Base-by-base conservation (phyloP, 176 grass and related monocot genomes). In the Tillandsia fasciculata region DNA sequence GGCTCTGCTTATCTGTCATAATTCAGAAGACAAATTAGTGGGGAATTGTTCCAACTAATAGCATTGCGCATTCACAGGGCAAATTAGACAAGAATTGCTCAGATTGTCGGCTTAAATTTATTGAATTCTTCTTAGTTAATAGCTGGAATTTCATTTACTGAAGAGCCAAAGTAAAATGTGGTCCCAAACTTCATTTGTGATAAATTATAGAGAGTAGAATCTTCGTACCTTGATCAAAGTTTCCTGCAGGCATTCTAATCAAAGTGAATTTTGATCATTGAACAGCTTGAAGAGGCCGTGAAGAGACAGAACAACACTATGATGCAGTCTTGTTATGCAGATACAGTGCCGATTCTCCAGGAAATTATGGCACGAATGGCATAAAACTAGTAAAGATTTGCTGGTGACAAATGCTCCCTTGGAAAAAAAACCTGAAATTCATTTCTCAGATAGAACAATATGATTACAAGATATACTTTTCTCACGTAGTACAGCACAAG, bases 341-440 rank as follows among this genome's bases (percentile, higher is more conserved):
- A 86, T 33, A 86, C 74, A 1, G 79, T 85, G 69, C 0, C 68
- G 52, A 87, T 93, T 61, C 82, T 97, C 13, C 82, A 90, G 64
- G 86, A 92, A 63, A 79, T 87, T 49, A 90, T 97, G 82, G 29
- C 67, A 1, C 82, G 51, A 49, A 90, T 97, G 86, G 79, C 73
- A 14, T 88, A 81, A 52, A 70, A 13, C 2, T 78, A 53, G 56
- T 33, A 33, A 70, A 14, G 51, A 22, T 12, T 69, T 49, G 56
- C 23, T 59, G 58, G 20, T 78, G 29, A 49, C 59, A 22, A 15
- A 76, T 65, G 10, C 9, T 26, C 49, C 28, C 47, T 68, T 28
- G 51, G n/a, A 70, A 70, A 47, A 47, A 70, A 70, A 70, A 51
- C 8, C n/a, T 49, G n/a, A 26, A 70, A 70, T 42, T 42, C 33